These are phyloP conservation scores for Ophiostoma tasmaniense DNA, from an alignment of 2,329 filamentous ascomycete genomes.

Conservation along the genomic window DNA sequence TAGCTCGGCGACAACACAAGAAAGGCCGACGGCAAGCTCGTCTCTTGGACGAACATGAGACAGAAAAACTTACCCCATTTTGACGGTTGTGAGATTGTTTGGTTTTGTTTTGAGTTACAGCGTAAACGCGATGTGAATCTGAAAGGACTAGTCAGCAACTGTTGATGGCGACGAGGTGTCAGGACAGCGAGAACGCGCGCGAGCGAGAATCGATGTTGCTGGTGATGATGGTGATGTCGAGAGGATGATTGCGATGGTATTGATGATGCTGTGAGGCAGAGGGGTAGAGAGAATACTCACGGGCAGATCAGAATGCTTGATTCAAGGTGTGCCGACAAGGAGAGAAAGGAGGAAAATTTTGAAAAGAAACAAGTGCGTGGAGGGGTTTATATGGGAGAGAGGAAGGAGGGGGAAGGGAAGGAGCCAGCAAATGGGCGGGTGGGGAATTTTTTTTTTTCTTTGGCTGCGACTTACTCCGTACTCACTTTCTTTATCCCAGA, in stretches of 20 bases:
- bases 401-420: conserved; percentile 1
- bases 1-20: conserved; percentile 5
- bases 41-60: neutral
- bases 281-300: conserved; percentile 20
- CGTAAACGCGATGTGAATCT: conserved; percentile 13
- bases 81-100: conserved; percentile 13
- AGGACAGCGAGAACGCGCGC: neutral
- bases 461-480: neutral
- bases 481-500: neutral
- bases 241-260: neutral
- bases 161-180: conserved; percentile 11
- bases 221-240: conserved; percentile 10
- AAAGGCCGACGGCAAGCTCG: neutral
- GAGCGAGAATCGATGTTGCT: neutral
- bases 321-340: conserved; percentile 34
- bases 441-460: conserved; percentile 12
- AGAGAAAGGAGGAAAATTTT: conserved; percentile 24
- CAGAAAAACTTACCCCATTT: conserved; percentile 13
- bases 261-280: neutral
- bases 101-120: conserved; percentile 6
- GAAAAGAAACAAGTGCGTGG: conserved; percentile 20
- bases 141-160: conserved; percentile 12
- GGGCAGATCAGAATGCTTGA: conserved; percentile 33
- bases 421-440: conserved; percentile 5
- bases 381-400: conserved; percentile 22